Evolutionary conservation across 306 rosid species (phyloP).

Genomic region (Quercus variabilis): DNA sequence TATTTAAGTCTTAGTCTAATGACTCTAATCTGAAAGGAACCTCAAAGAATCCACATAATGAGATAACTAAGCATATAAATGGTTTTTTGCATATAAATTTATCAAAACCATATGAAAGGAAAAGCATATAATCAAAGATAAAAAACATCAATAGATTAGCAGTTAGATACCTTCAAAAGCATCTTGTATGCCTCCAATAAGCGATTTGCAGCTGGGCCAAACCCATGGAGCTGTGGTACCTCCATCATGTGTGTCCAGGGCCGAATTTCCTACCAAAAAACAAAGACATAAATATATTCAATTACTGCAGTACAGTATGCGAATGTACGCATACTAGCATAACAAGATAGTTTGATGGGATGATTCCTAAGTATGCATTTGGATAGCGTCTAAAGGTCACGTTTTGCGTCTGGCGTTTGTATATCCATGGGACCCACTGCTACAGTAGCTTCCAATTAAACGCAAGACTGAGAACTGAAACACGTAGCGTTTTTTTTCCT

Average conservation of each 20-base stretch:
- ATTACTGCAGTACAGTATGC: background rate
- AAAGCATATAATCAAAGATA: background rate
- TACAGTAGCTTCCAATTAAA: too few species aligned
- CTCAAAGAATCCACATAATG: too few species aligned
- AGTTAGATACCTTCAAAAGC: constrained; percentile 74
- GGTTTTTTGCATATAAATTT: too few species aligned
- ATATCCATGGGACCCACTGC: too few species aligned
- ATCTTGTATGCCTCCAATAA: constrained; percentile 92
- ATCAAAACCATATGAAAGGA: background rate
- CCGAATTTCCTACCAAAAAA: constrained; percentile 73
- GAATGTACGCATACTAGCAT: background rate
- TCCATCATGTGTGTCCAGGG: constrained; percentile 99
- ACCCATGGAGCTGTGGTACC: constrained; percentile 98
- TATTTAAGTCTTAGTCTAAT: background rate
- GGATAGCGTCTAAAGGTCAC: too few species aligned
- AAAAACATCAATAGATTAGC: background rate
- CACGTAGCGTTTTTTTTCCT: too few species aligned
- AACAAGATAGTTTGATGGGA: background rate
- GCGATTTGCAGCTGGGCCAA: constrained; percentile 97
- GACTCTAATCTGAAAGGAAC: background rate
- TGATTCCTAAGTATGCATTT: background rate
- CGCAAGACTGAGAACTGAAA: too few species aligned
- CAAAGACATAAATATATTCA: background rate
- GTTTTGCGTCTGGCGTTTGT: too few species aligned
- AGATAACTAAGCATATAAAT: too few species aligned